Base-by-base conservation (phyloP, 805 yeast species). In the Saccharomycopsis malanga region DNA sequence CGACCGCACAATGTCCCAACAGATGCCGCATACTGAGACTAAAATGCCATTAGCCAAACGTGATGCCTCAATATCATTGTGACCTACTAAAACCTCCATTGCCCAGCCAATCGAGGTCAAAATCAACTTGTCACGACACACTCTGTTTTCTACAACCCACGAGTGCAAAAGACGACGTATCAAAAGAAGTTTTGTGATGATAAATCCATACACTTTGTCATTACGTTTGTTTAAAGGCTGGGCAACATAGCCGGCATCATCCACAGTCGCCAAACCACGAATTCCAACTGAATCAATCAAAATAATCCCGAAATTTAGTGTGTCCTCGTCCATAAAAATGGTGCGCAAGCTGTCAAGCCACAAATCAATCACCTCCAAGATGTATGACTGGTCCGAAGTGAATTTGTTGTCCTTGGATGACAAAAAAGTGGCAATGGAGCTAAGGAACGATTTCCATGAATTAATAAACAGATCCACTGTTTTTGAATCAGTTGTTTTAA, bases 31-130 rank as follows among this genome's bases (percentile, higher is more conserved):
- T 25, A 76, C 68, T 15, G 81, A 69, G 35, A 79, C 64, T 56
- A 83, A 58, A 21, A 80, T 68, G 18, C 81, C 75, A 47, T 76
- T 71, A 0, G 88, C 83, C 53, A 84, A 64, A 61, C 94, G 71
- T 1, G 80, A 60, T 15, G 83, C 74, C 38, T 79, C 85, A 21
- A 78, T 54, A 56, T 77, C 84, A 37, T 64, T 56, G 17, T 64
- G 63, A 1, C 73, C 70, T 4, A 68, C 58, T 37, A 79, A 71
- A 6, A 81, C 76, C 45, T 78, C 77, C 62, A 82, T 65, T 0
- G 81, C 63, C 81, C 85, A 76, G 23, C 66, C 66, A 6, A 81
- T 69, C 23, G 79, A 58, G 38, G 68, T 63, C 14, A 70, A 61
- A 27, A 78, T 62, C 56, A 83, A 69, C 7, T 60, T 53, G 10